Evolutionary conservation across 1,139 yeast genomes (phyloP).

Genomic region (Blastobotrys capitulatus): DNA sequence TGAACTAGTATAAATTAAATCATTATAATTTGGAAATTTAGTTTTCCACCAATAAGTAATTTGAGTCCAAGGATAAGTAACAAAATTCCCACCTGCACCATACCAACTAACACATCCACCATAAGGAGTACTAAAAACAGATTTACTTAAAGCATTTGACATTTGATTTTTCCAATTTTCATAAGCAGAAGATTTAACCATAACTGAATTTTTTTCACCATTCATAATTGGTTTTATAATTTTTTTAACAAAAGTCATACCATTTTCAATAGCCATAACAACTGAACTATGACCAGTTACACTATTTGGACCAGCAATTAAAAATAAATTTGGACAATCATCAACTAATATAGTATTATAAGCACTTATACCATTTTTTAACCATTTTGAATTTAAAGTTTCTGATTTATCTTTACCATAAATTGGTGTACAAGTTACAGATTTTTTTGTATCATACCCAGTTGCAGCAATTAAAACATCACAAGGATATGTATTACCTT

Average conservation of each 20-base stretch:
- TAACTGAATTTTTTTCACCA: constrained; percentile 10
- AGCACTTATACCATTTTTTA: constrained; percentile 15
- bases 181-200: constrained; percentile 15
- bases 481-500: constrained; percentile 23
- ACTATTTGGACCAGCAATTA: constrained; percentile 16
- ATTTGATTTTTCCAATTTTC: constrained; percentile 13
- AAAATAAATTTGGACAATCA: constrained; percentile 15
- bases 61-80: constrained; percentile 19
- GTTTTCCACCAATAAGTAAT: constrained; percentile 15
- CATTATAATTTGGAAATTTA: constrained; percentile 10
- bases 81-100: constrained; percentile 8
- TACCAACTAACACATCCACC: constrained; percentile 20
- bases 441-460: constrained; percentile 18
- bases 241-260: constrained; percentile 12
- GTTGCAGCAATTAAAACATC: constrained; percentile 31
- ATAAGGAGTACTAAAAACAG: constrained; percentile 14
- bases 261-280: constrained; percentile 17
- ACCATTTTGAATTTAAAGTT: constrained; percentile 13
- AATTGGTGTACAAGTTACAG: constrained; percentile 10
- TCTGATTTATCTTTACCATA: constrained; percentile 13
- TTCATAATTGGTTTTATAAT: constrained; percentile 12
- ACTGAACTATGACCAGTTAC: constrained; percentile 19
- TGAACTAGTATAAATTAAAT: background rate
- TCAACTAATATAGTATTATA: constrained; percentile 16
- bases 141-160: constrained; percentile 7